Percentiles rank a stretch among this genome's conserved stretches.
phyloP scores from a whole-genome alignment of 805 yeast genomes.

The Metschnikowia cerradonensis region DNA sequence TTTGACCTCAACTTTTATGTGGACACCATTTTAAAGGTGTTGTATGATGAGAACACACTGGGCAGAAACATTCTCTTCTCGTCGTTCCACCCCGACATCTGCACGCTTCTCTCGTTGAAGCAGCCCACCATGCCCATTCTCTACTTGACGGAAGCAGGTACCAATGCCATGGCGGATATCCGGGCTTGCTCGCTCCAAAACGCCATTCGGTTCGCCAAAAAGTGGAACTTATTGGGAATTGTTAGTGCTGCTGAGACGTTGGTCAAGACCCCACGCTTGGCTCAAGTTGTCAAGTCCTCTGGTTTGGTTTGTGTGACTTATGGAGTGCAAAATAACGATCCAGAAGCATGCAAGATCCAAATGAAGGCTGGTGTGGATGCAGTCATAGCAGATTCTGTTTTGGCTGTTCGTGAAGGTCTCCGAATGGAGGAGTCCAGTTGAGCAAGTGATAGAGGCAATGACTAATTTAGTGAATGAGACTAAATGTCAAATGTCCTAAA shows the following conservation, averaged over 20 bases:
- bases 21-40: constrained; percentile 76
- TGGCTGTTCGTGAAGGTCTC: constrained; percentile 86
- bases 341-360: constrained; percentile 77
- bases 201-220: constrained; percentile 84
- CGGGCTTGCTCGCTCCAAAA: constrained; percentile 85
- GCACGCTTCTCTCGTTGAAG: constrained; percentile 78
- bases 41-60: constrained; percentile 67
- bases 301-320: constrained; percentile 93
- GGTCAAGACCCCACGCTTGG: constrained; percentile 84
- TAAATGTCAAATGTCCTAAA: too few relatives aligned
- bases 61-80: constrained; percentile 88
- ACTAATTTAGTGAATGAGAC: too few relatives aligned
- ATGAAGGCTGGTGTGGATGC: constrained; percentile 97
- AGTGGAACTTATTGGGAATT: constrained; percentile 88
- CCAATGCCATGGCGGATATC: constrained; percentile 80
- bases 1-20: constrained; percentile 83
- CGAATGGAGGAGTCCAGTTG: constrained; percentile 22
- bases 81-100: constrained; percentile 92
- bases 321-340: constrained; percentile 79
- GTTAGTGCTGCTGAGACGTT: constrained; percentile 86
- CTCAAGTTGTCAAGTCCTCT: constrained; percentile 83
- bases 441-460: too few relatives aligned
- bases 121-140: constrained; percentile 92
- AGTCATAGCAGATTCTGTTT: constrained; percentile 91
- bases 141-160: constrained; percentile 86